Conservation (phyloP, 768 basidiomycete species). For the Tricholoma saponaceum region DNA sequence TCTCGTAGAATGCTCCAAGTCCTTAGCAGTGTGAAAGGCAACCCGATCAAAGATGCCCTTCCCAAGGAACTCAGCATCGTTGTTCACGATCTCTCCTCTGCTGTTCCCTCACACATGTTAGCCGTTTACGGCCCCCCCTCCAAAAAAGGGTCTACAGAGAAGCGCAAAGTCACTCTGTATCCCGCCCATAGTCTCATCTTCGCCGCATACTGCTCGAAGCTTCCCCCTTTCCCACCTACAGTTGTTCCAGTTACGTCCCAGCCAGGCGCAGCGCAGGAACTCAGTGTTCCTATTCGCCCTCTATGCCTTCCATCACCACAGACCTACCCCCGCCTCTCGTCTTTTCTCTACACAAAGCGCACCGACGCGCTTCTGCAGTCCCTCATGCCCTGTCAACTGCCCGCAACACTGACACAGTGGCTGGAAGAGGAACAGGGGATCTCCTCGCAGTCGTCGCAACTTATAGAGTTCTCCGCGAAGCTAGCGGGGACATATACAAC, state of each 20-base stretch:
- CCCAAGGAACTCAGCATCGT: conserved; percentile 41
- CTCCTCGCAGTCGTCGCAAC: neutral
- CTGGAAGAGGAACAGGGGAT: conserved; percentile 16
- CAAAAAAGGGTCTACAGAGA: conserved; percentile 12
- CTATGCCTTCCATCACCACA: conserved; percentile 60
- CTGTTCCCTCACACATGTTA: conserved; percentile 50
- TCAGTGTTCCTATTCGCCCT: conserved; percentile 54
- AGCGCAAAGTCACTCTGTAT: conserved; percentile 43
- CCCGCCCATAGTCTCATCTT: conserved; percentile 71
- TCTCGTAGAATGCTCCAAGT: conserved; percentile 34
- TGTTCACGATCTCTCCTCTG: conserved; percentile 27
- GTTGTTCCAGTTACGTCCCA: conserved; percentile 22
- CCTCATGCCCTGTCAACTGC: conserved; percentile 40
- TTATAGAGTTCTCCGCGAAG: conserved; percentile 23
- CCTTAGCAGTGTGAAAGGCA: conserved; percentile 31
- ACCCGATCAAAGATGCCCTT: conserved; percentile 27
- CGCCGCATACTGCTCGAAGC: conserved; percentile 61
- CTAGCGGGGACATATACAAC: conserved; percentile 39
- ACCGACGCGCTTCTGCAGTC: conserved; percentile 44
- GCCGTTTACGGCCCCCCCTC: conserved; percentile 34
- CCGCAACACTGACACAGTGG: conserved; percentile 24
- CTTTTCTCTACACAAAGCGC: conserved; percentile 67
- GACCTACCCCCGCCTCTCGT: conserved; percentile 54
- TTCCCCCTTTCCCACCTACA: conserved; percentile 50
- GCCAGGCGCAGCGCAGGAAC: conserved; percentile 10